Percentiles rank a stretch among this genome's conserved stretches.
Evolutionary conservation across 2,329 filamentous ascomycete species (phyloP).

Genomic region (Coniella vitis): DNA sequence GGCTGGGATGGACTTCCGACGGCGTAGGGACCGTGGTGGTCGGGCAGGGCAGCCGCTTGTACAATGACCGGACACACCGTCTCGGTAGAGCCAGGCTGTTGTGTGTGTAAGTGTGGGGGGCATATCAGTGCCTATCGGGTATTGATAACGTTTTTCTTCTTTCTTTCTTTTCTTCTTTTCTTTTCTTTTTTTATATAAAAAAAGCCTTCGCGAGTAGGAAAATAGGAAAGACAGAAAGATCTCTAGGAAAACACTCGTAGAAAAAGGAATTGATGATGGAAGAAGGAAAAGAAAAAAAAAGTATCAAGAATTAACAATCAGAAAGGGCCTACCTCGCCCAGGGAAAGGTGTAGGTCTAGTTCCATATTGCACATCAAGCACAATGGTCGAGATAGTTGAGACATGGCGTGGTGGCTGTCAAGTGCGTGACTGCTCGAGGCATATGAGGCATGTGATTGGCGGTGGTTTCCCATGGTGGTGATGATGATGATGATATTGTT

Average conservation of each 20-base stretch:
- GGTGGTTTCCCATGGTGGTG: background rate
- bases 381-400: background rate
- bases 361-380: background rate
- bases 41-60: background rate
- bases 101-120: background rate
- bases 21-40: slow-evolving; percentile 1
- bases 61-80: slow-evolving; percentile 1
- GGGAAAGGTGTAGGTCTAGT: background rate
- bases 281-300: too few species aligned
- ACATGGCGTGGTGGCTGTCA: background rate
- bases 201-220: too few species aligned
- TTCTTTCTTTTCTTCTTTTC: too few species aligned
- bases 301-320: background rate
- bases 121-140: too few species aligned
- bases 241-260: too few species aligned
- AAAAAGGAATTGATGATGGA: too few species aligned
- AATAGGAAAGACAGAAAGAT: too few species aligned
- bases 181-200: too few species aligned
- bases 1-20: background rate
- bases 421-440: background rate
- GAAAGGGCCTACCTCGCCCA: background rate
- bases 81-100: slow-evolving; percentile 1
- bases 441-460: background rate
- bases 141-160: too few species aligned
- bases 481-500: background rate